Percentiles rank a stretch among this genome's conserved stretches.
Evolutionary conservation across 2,329 filamentous ascomycete genomes (phyloP).

Genomic region (Colletotrichum orchidophilum): DNA sequence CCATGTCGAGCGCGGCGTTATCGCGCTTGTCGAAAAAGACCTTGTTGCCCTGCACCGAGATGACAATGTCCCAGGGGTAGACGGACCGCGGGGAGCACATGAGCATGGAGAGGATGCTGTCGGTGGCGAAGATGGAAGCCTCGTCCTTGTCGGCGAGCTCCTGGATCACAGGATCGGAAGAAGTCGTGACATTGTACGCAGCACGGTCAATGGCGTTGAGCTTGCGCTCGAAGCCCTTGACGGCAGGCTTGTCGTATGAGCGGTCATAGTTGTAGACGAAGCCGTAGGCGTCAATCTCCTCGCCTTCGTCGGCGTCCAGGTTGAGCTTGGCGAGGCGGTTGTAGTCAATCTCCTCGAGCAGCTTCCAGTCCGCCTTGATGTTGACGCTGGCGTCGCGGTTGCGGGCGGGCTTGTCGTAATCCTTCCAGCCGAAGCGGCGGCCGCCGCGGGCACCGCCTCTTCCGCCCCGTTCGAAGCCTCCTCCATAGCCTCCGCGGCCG

Average conservation of each 20-base stretch:
- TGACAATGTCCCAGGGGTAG: conserved; percentile 98
- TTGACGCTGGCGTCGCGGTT: conserved; percentile 97
- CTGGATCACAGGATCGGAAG: conserved; percentile 95
- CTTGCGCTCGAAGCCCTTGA: conserved; percentile 88
- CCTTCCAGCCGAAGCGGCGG: conserved; percentile 96
- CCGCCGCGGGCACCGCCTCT: conserved; percentile 78
- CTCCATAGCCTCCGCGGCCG: conserved; percentile 71
- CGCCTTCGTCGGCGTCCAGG: conserved; percentile 91
- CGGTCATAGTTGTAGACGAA: conserved; percentile 99
- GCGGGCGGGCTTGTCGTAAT: conserved; percentile 96
- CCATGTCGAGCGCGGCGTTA: conserved; percentile 93
- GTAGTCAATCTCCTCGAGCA: conserved; percentile 99
- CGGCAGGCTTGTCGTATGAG: conserved; percentile 90
- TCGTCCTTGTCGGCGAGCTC: conserved; percentile 96
- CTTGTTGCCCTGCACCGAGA: conserved; percentile 92
- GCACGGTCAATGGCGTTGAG: conserved; percentile 91
- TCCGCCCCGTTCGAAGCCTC: conserved; percentile 76
- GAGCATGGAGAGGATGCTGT: conserved; percentile 97
- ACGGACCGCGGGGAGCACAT: conserved; percentile 98
- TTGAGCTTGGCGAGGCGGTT: conserved; percentile 95
- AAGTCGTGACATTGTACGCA: conserved; percentile 97
- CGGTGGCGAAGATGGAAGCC: conserved; percentile 95
- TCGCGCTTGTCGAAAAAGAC: conserved; percentile 99
- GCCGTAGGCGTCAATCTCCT: conserved; percentile 94
- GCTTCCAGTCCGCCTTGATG: conserved; percentile 93